These are phyloP conservation scores for Echria macrotheca DNA, from an alignment of 495 filamentous ascomycete species.

Conservation along the genomic window DNA sequence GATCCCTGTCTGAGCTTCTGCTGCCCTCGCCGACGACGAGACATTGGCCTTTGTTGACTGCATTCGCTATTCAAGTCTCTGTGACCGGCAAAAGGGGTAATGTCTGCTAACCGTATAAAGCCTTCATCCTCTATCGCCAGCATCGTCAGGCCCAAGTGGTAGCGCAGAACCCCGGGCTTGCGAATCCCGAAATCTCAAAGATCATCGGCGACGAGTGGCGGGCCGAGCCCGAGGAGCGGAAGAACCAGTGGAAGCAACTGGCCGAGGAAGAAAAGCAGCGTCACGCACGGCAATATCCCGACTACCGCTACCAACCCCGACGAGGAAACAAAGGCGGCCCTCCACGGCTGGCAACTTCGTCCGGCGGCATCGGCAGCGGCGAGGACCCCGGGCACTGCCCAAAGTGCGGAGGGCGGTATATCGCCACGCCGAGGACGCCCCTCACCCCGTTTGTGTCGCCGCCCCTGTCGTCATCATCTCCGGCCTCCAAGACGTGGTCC, in stretches of 20 bases:
- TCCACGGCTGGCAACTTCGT: slow-evolving; percentile 23
- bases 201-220: slow-evolving; percentile 95
- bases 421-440: slow-evolving; percentile 51
- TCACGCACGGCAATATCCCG: slow-evolving; percentile 85
- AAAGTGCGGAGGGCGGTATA: slow-evolving; percentile 59
- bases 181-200: slow-evolving; percentile 97
- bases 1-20: too few species aligned
- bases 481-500: too few species aligned
- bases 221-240: slow-evolving; percentile 64
- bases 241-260: slow-evolving; percentile 80
- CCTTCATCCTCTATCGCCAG: slow-evolving; percentile 96
- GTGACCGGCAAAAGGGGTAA: background rate
- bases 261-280: slow-evolving; percentile 93
- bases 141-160: slow-evolving; percentile 82
- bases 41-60: too few species aligned
- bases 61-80: too few species aligned
- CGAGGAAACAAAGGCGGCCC: slow-evolving; percentile 47
- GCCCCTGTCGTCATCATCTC: slow-evolving; percentile 17
- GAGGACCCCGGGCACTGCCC: slow-evolving; percentile 51
- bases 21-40: too few species aligned
- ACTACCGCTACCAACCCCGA: slow-evolving; percentile 90
- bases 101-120: slow-evolving; percentile 39
- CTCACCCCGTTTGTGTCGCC: slow-evolving; percentile 43
- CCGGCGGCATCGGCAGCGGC: too few species aligned
- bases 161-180: slow-evolving; percentile 74